These are phyloP conservation scores for Cutaneotrichosporon cutaneum DNA, from an alignment of 1,284 basidiomycete species.

Conservation along the genomic window DNA sequence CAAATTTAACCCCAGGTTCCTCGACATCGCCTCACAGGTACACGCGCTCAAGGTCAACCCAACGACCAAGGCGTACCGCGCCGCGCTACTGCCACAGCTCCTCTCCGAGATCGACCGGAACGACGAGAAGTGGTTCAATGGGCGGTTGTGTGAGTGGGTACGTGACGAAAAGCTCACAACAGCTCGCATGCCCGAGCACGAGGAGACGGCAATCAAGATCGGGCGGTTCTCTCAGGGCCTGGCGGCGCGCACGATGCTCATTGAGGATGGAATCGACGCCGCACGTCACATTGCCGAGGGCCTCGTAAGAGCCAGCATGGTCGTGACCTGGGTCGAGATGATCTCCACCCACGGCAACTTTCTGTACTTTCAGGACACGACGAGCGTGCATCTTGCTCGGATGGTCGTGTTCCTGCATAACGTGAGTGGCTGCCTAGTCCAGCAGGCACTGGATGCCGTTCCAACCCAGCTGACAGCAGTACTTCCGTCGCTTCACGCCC, in stretches of 20 bases:
- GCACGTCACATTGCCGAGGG: neutral
- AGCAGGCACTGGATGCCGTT: too few relatives aligned
- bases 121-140: neutral
- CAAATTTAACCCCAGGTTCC: neutral
- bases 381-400: neutral
- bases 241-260: slow-evolving; percentile 1
- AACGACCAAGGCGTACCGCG: slow-evolving; percentile 1
- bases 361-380: neutral
- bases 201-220: neutral
- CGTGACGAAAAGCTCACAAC: neutral
- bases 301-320: neutral
- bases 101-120: neutral
- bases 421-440: neutral
- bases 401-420: neutral
- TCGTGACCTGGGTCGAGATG: neutral
- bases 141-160: neutral
- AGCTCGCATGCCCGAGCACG: neutral
- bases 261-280: neutral
- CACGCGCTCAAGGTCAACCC: neutral
- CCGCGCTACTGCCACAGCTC: neutral
- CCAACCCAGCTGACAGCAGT: neutral
- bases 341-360: neutral
- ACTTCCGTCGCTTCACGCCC: neutral
- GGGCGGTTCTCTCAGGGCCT: neutral
- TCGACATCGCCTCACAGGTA: neutral